A percentile compares a stretch with the other conserved stretches of the same genome.
Conservation (phyloP, 306 rosid genomes). For the Hippophae tibetana region DNA sequence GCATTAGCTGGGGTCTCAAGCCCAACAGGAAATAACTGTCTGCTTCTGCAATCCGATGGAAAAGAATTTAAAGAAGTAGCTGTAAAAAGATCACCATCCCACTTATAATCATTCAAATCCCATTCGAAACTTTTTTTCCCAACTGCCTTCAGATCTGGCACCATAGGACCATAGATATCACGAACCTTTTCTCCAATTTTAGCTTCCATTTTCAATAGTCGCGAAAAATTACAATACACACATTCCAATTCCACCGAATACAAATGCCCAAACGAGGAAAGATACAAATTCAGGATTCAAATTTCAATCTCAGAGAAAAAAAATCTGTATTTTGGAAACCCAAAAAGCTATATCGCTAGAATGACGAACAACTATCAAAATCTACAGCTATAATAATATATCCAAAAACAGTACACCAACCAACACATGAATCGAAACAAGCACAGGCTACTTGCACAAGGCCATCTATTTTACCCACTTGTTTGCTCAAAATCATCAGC, state of each 20-base stretch:
- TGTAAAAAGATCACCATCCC: constrained; percentile 84
- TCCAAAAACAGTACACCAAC: constrained; percentile 1
- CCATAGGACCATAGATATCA: constrained; percentile 43
- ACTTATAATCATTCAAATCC: constrained; percentile 78
- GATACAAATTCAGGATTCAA: background rate
- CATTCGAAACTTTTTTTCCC: constrained; percentile 65
- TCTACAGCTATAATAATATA: background rate
- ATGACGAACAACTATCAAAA: background rate
- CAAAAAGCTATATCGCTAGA: background rate
- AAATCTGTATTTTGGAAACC: background rate
- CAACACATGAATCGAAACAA: background rate
- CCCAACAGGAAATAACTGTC: constrained; percentile 44
- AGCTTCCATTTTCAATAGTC: constrained; percentile 43
- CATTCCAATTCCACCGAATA: constrained; percentile 1
- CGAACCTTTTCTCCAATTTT: constrained; percentile 47
- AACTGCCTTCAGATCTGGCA: constrained; percentile 33
- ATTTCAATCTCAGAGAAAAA: background rate
- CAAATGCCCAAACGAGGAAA: background rate
- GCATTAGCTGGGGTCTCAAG: constrained; percentile 38
- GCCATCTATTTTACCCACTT: background rate
- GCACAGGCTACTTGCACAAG: background rate
- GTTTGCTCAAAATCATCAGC: background rate
- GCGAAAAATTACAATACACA: background rate
- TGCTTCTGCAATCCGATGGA: constrained; percentile 37
- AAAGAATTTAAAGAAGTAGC: constrained; percentile 48